Evolutionary conservation across 805 yeast species (phyloP).

Genomic region (Lachancea sp.): DNA sequence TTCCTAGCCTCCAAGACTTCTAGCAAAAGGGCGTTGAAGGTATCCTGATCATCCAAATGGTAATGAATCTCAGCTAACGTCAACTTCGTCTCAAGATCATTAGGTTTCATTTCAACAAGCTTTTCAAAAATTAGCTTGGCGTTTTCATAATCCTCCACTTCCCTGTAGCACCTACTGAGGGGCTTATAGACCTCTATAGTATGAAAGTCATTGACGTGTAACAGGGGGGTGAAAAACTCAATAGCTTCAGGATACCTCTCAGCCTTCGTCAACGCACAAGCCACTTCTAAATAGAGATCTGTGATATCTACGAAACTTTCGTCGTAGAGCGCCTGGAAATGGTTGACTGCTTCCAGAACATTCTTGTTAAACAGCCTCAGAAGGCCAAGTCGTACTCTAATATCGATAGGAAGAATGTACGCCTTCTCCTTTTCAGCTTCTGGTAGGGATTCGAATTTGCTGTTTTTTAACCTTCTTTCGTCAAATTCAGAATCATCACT

Average conservation of each 20-base stretch:
- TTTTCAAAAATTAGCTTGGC: conserved; percentile 56
- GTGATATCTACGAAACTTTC: conserved; percentile 54
- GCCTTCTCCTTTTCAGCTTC: conserved; percentile 34
- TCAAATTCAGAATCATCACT: conserved; percentile 81
- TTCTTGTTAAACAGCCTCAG: conserved; percentile 61
- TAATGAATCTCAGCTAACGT: conserved; percentile 78
- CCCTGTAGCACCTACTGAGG: conserved; percentile 72
- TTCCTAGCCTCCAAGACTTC: conserved; percentile 46
- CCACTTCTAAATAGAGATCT: conserved; percentile 75
- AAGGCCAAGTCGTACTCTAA: conserved; percentile 72
- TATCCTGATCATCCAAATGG: conserved; percentile 52
- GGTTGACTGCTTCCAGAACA: conserved; percentile 63
- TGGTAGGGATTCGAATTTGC: conserved; percentile 38
- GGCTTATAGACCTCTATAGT: conserved; percentile 43
- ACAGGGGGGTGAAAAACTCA: conserved; percentile 52
- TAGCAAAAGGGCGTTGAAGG: conserved; percentile 47
- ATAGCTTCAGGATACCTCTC: conserved; percentile 75
- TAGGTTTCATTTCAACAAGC: conserved; percentile 50
- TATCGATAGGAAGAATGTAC: conserved; percentile 72
- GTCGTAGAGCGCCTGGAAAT: conserved; percentile 53
- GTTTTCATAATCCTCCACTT: conserved; percentile 57
- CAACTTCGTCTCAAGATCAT: conserved; percentile 64
- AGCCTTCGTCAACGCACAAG: conserved; percentile 59
- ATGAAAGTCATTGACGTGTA: conserved; percentile 46
- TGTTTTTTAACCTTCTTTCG: conserved; percentile 49